Percentiles rank a stretch among this genome's conserved stretches.
Evolutionary conservation across 2,329 filamentous ascomycete genomes (phyloP).

Genomic region (Fusarium sp.): DNA sequence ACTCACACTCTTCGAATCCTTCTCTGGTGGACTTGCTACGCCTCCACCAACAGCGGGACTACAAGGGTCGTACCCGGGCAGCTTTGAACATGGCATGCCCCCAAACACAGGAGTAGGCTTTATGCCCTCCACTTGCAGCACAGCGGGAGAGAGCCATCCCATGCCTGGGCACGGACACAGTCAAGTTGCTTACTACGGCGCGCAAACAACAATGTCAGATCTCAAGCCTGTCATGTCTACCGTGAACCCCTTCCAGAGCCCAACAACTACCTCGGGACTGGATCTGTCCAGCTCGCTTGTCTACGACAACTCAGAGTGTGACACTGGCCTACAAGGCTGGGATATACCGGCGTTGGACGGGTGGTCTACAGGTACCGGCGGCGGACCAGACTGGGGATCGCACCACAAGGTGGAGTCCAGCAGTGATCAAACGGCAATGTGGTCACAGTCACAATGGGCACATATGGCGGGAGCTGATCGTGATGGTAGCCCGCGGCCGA

Average conservation of each 20-base stretch:
- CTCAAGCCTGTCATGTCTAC: constrained; percentile 53
- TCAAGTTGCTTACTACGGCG: constrained; percentile 52
- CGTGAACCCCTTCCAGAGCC: constrained; percentile 49
- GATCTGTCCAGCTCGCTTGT: constrained; percentile 53
- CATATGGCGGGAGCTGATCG: constrained; percentile 53
- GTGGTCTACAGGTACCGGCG: constrained; percentile 50
- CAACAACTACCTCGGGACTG: constrained; percentile 48
- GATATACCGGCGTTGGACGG: constrained; percentile 55
- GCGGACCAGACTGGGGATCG: constrained; percentile 53
- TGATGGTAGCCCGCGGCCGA: constrained; percentile 53
- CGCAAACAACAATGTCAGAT: constrained; percentile 51
- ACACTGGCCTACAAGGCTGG: constrained; percentile 54
- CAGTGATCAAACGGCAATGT: constrained; percentile 51
- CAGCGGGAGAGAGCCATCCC: constrained; percentile 46
- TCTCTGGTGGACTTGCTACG: constrained; percentile 66
- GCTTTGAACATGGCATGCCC: constrained; percentile 59
- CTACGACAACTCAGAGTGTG: constrained; percentile 53
- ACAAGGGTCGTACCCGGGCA: constrained; percentile 60
- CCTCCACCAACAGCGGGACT: constrained; percentile 68
- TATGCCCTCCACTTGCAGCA: constrained; percentile 49
- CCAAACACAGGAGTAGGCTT: constrained; percentile 50
- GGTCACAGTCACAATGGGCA: constrained; percentile 54
- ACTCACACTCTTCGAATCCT: constrained; percentile 63
- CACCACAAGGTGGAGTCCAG: constrained; percentile 51
- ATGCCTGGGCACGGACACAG: constrained; percentile 43